Evolutionary conservation across 345 rosid species (phyloP), one percentile per base, ranked within the genome.

Genomic region (Melaleuca quinquenervia): DNA sequence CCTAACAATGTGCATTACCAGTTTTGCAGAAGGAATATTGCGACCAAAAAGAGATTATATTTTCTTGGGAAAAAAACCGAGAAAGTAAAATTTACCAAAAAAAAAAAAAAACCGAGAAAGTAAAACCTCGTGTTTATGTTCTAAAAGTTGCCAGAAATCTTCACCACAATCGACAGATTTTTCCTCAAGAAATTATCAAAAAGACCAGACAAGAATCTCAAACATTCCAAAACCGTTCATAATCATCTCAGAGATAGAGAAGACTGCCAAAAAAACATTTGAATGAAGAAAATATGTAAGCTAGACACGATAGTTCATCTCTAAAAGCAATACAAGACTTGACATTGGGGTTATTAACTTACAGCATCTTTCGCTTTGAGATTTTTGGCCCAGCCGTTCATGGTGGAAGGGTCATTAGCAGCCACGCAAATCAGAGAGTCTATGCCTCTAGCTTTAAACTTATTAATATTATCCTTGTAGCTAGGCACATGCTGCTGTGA

Each of bases 401-500:
- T 29, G 80, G 84, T 87, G 87, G 89, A 96, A 0, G 96, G 99
- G 88, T 96, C 96, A 86, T 96, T 96, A 58, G 95, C 92, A 50
- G 98, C 93, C 50, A 95, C n/a, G 87, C 98, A 96, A 54, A 95
- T 90, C 18, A 96, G 91, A 20, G 98, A 94, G 85, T 96, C 96
- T 84, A 96, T 90, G 86, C 98, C 98, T 88, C 95, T 96, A 18
- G 94, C 95, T 88, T 95, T 96, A 86, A 95, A 94, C 88, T 94
- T 93, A 87, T 94, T 95, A 22, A 94, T 87, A 84, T 91, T 93
- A 76, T 93, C 92, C 91, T 92, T 93, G 95, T 92, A 95, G 88
- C 99, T 94, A 82, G 98, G 99, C 62, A 96, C 98, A 90, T 96
- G 98, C 93, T 93, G 96, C 88, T 90, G 94, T 11, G 98, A 95